These are phyloP conservation scores for Solanum bulbocastanum DNA, from an alignment of 257 asterid genomes.

Conservation along the genomic window DNA sequence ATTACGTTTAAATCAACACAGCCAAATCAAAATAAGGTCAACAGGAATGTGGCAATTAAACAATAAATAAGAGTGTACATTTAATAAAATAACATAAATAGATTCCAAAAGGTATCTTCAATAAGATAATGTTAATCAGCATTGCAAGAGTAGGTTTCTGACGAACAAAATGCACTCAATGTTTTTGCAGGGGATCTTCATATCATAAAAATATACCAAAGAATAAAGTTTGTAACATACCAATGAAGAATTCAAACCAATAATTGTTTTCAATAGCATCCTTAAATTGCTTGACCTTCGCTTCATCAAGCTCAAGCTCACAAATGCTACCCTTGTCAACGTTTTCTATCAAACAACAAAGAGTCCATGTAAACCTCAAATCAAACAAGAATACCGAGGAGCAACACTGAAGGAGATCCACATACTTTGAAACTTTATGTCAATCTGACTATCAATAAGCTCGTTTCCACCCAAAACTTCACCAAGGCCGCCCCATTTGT, in stretches of 20 bases:
- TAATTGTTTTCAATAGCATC: constrained; percentile 47
- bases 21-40: not conserved
- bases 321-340: constrained; percentile 40
- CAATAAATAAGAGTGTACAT: not conserved
- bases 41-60: not conserved
- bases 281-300: constrained; percentile 52
- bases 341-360: constrained; percentile 39
- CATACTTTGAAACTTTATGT: constrained; percentile 74
- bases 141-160: not conserved
- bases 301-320: constrained; percentile 39
- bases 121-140: not conserved
- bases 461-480: constrained; percentile 99
- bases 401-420: not conserved
- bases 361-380: not conserved
- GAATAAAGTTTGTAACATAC: constrained; percentile 17
- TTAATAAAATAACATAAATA: not conserved
- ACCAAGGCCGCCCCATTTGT: constrained; percentile 99
- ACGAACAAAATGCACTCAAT: not conserved
- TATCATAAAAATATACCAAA: not conserved
- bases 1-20: not conserved
- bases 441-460: constrained; percentile 85
- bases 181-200: not conserved
- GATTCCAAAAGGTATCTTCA: not conserved
- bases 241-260: constrained; percentile 59
- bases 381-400: not conserved